Conservation (phyloP, 768 basidiomycete species). For the Boletellus sp. region DNA sequence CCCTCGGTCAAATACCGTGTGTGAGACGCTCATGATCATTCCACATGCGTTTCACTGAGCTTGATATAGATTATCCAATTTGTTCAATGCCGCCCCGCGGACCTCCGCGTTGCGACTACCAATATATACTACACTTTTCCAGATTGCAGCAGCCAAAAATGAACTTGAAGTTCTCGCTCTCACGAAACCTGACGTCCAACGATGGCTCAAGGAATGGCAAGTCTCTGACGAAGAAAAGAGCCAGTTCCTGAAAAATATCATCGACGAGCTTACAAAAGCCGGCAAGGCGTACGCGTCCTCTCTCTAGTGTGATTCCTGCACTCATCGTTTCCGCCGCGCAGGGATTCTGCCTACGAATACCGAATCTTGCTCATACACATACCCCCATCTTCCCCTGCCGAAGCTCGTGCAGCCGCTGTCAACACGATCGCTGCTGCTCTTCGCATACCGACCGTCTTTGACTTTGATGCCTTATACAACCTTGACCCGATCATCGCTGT, state of each 20-base stretch:
- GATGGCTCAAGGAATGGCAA: slow-evolving; percentile 76
- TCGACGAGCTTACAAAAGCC: slow-evolving; percentile 53
- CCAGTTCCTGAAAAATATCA: slow-evolving; percentile 61
- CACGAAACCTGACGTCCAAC: slow-evolving; percentile 58
- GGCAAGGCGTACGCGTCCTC: slow-evolving; percentile 55
- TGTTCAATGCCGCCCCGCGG: slow-evolving; percentile 75
- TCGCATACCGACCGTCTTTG: slow-evolving; percentile 62
- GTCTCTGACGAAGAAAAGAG: slow-evolving; percentile 60
- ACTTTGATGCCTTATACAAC: slow-evolving; percentile 79
- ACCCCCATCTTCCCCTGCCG: slow-evolving; percentile 51
- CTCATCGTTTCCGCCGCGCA: slow-evolving; percentile 25
- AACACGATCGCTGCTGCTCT: slow-evolving; percentile 63
- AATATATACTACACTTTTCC: slow-evolving; percentile 61
- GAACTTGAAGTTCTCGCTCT: slow-evolving; percentile 63
- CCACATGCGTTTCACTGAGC: slow-evolving; percentile 2
- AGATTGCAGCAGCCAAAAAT: slow-evolving; percentile 54
- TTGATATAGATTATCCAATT: slow-evolving; percentile 61
- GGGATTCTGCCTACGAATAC: slow-evolving; percentile 62
- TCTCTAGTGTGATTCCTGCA: background rate
- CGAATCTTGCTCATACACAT: slow-evolving; percentile 58
- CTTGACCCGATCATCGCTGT: slow-evolving; percentile 64
- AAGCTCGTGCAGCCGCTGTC: slow-evolving; percentile 51
- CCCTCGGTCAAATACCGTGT: slow-evolving; percentile 70
- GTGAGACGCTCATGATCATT: slow-evolving; percentile 34
- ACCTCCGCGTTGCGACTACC: slow-evolving; percentile 58